A percentile compares a stretch with the other conserved stretches of the same genome.
Evolutionary conservation across 1,139 yeast genomes (phyloP).

Genomic region (Yarrowia galli): DNA sequence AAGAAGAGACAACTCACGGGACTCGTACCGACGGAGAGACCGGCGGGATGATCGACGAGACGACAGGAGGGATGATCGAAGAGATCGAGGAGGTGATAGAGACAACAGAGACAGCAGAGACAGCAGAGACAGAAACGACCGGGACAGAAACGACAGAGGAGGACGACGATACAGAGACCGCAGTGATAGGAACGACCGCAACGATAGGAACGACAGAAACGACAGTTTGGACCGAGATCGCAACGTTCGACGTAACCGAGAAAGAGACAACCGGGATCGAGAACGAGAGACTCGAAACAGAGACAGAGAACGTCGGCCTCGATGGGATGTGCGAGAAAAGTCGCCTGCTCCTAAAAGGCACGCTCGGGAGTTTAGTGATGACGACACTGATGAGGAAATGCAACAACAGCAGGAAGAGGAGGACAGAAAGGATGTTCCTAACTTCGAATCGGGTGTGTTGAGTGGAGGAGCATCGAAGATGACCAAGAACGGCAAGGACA

Average conservation of each 20-base stretch:
- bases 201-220: neutral
- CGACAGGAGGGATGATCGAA: neutral
- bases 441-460: slow-evolving; percentile 7
- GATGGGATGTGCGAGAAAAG: slow-evolving; percentile 24
- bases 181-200: neutral
- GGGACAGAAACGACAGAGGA: neutral
- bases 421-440: slow-evolving; percentile 7
- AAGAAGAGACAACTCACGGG: slow-evolving; percentile 23
- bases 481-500: neutral
- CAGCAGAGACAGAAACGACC: neutral
- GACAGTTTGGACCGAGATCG: slow-evolving; percentile 10
- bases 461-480: neutral
- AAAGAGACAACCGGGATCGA: slow-evolving; percentile 17
- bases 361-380: slow-evolving; percentile 23
- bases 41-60: neutral
- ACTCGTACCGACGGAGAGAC: slow-evolving; percentile 10
- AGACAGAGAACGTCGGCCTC: slow-evolving; percentile 19
- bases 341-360: slow-evolving; percentile 10
- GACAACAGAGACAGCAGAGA: neutral
- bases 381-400: slow-evolving; percentile 7
- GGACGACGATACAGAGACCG: too few species aligned
- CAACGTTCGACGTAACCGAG: neutral
- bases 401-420: neutral
- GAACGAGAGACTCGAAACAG: slow-evolving; percentile 19
- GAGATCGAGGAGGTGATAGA: slow-evolving; percentile 8